Conservation (phyloP, 208 protist genomes). For the Trypanosoma cruzi region DNA sequence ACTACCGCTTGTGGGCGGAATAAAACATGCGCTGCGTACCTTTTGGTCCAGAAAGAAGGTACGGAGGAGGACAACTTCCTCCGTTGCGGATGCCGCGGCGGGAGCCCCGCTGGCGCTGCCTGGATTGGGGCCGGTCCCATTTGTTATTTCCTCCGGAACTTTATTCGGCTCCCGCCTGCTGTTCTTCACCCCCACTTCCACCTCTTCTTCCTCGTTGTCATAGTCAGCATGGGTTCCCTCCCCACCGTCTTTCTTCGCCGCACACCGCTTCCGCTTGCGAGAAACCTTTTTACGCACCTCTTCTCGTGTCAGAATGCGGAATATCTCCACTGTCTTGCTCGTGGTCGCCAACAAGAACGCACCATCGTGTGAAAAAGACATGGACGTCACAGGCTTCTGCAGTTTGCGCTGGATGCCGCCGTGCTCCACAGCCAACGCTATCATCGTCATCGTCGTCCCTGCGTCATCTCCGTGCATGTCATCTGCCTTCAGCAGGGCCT, state of each 20-base stretch:
- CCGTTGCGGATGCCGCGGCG: conserved; percentile 45
- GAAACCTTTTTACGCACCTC: conserved; percentile 73
- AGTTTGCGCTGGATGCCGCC: conserved; percentile 72
- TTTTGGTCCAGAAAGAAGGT: conserved; percentile 87
- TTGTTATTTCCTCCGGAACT: conserved; percentile 25
- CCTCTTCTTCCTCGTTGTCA: conserved; percentile 21
- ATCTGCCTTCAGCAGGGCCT: conserved; percentile 32
- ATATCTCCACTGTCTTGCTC: conserved; percentile 89
- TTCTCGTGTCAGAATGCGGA: conserved; percentile 61
- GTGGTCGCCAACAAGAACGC: conserved; percentile 78
- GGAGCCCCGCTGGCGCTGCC: background rate
- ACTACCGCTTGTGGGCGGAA: conserved; percentile 37
- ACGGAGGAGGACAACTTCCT: conserved; percentile 70
- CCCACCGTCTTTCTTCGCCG: conserved; percentile 14
- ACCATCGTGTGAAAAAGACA: conserved; percentile 72
- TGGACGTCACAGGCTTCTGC: conserved; percentile 76
- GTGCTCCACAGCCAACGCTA: conserved; percentile 53
- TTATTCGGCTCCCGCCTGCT: conserved; percentile 20
- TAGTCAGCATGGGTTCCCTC: conserved; percentile 28
- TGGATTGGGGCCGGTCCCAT: background rate
- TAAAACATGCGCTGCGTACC: conserved; percentile 78
- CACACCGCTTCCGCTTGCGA: conserved; percentile 76
- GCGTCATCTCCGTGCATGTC: conserved; percentile 1
- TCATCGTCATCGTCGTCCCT: conserved; percentile 20
- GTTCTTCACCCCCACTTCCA: background rate